Conservation (phyloP, 306 rosid genomes). For the Casuarina equisetifolia region DNA sequence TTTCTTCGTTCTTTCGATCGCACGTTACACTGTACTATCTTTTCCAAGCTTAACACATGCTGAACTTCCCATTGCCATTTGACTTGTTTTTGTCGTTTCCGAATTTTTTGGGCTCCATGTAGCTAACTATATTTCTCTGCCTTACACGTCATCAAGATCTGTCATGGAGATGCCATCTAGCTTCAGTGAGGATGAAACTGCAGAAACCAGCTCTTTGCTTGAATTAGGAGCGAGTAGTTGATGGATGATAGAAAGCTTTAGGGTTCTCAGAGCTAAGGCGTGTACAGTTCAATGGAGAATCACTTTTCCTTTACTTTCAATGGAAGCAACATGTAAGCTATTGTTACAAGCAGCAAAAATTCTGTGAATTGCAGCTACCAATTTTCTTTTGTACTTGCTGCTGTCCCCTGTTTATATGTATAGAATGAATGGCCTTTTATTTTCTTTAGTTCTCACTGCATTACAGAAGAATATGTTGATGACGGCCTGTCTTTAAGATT, state of each 20-base stretch:
- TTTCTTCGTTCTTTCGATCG: background rate
- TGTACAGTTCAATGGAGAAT: constrained; percentile 56
- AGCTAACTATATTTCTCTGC: constrained; percentile 26
- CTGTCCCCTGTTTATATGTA: constrained; percentile 47
- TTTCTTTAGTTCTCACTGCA: background rate
- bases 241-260: constrained; percentile 28
- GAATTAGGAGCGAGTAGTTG: constrained; percentile 40
- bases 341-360: constrained; percentile 25
- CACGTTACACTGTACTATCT: background rate
- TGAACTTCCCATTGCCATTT: background rate
- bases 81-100: background rate
- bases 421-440: constrained; percentile 17
- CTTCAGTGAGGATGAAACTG: constrained; percentile 88
- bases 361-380: constrained; percentile 4
- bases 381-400: constrained; percentile 30
- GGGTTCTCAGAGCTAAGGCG: constrained; percentile 29
- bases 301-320: constrained; percentile 27
- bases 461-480: background rate
- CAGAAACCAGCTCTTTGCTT: constrained; percentile 70
- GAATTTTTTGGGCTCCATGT: background rate
- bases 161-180: constrained; percentile 66
- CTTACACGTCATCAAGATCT: constrained; percentile 50
- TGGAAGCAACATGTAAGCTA: constrained; percentile 21
- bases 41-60: background rate
- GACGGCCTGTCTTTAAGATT: constrained; percentile 33